Conservation (phyloP, 83 land plant genomes). For the Thuja plicata region DNA sequence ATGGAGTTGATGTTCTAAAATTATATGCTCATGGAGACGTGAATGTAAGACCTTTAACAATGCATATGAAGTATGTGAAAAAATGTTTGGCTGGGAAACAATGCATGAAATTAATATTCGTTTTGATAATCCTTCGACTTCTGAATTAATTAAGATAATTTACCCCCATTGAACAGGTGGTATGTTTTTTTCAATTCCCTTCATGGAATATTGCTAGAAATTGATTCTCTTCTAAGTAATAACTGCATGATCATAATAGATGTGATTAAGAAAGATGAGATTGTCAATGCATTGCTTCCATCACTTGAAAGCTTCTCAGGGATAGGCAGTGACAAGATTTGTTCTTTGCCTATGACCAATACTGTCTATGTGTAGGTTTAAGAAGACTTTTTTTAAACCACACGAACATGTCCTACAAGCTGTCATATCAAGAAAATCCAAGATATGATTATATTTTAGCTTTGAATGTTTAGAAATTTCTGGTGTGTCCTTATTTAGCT, state of each 20-base stretch:
- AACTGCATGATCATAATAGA: conserved; percentile 74
- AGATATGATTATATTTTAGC: conserved; percentile 38
- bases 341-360: conserved; percentile 67
- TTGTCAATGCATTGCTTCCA: conserved; percentile 52
- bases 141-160: too few species aligned
- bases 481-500: too few species aligned
- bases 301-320: conserved; percentile 45
- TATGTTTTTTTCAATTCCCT: conserved; percentile 55
- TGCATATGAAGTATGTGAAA: too few species aligned
- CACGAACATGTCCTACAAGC: conserved; percentile 26
- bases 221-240: conserved; percentile 60
- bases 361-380: conserved; percentile 57
- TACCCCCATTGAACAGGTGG: background rate
- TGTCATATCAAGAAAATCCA: conserved; percentile 18
- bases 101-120: too few species aligned
- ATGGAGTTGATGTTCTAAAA: too few species aligned
- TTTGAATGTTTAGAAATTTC: conserved; percentile 46
- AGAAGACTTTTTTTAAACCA: conserved; percentile 55
- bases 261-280: conserved; percentile 44
- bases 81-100: too few species aligned
- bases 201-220: conserved; percentile 87
- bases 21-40: too few species aligned
- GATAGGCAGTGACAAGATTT: conserved; percentile 58
- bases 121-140: too few species aligned
- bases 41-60: too few species aligned